These are phyloP conservation scores for Sesbania bispinosa DNA, from an alignment of 306 rosid species.

Conservation along the genomic window DNA sequence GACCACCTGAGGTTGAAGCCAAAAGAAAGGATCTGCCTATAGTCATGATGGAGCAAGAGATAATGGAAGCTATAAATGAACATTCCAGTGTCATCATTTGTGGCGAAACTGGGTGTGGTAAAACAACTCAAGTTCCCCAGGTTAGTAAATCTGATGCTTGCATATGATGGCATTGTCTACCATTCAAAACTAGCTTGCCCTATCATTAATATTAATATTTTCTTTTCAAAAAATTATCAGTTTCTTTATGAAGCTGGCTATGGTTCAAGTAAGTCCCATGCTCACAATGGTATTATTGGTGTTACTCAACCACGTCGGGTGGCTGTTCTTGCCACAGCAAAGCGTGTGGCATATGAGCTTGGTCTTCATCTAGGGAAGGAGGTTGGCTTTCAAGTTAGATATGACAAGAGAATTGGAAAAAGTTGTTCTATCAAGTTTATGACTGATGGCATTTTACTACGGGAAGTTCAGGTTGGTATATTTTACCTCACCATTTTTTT, in stretches of 20 bases:
- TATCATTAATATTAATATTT: background rate
- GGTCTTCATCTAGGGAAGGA: constrained; percentile 71
- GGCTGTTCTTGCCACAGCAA: constrained; percentile 92
- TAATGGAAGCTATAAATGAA: constrained; percentile 86
- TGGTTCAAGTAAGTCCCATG: constrained; percentile 56
- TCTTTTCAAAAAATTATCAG: constrained; percentile 32
- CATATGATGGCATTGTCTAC: constrained; percentile 7
- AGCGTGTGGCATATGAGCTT: constrained; percentile 91
- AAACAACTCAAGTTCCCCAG: constrained; percentile 99
- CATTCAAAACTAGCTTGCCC: constrained; percentile 3
- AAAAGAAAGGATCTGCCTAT: constrained; percentile 90
- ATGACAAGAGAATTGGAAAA: constrained; percentile 81
- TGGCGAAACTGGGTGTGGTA: constrained; percentile 99
- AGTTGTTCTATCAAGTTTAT: constrained; percentile 84
- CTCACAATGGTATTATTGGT: constrained; percentile 66
- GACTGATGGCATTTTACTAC: constrained; percentile 95
- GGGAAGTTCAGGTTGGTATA: constrained; percentile 84
- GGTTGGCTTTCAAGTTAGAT: constrained; percentile 94
- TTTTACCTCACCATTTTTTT: constrained; percentile 3
- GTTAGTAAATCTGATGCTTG: constrained; percentile 39
- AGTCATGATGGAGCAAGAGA: constrained; percentile 97
- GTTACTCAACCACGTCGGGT: constrained; percentile 96
- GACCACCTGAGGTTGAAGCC: constrained; percentile 71
- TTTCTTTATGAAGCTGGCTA: constrained; percentile 90
- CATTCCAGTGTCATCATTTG: constrained; percentile 76